Conservation (phyloP, 2,329 filamentous ascomycete genomes). For the Corynespora cassiicola region DNA sequence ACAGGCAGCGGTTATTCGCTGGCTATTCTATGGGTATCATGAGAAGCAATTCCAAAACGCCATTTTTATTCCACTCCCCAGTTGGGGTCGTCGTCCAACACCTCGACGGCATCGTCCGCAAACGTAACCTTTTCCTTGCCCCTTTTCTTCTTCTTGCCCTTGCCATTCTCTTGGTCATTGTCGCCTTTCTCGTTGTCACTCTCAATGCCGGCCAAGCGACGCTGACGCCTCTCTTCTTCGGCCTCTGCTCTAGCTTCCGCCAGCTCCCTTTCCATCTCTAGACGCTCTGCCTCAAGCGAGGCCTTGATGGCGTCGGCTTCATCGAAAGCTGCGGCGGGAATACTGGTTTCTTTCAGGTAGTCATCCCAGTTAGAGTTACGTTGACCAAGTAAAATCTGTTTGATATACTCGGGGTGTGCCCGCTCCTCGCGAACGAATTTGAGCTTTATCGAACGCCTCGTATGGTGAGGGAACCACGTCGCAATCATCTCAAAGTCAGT, state of each 20-base stretch:
- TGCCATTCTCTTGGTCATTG: constrained; percentile 26
- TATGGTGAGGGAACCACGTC: constrained; percentile 75
- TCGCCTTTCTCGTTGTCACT: constrained; percentile 27
- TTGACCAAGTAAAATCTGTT: constrained; percentile 62
- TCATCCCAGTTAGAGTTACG: constrained; percentile 47
- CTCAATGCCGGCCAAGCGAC: constrained; percentile 31
- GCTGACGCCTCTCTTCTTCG: constrained; percentile 46
- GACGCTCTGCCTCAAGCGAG: constrained; percentile 31
- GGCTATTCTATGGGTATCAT: no score
- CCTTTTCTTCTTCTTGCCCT: constrained; percentile 39
- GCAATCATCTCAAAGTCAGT: constrained; percentile 84
- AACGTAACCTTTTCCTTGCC: constrained; percentile 34
- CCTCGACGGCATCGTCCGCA: no score
- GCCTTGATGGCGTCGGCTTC: constrained; percentile 42
- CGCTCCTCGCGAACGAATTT: constrained; percentile 85
- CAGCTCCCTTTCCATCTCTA: constrained; percentile 42
- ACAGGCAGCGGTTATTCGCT: no score
- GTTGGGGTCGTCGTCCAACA: no score
- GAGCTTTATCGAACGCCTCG: constrained; percentile 76
- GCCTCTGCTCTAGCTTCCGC: constrained; percentile 39
- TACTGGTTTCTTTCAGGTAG: constrained; percentile 47
- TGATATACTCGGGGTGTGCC: constrained; percentile 68
- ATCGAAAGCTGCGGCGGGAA: constrained; percentile 43
- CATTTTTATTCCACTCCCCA: no score
- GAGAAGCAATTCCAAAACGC: no score